Percentiles rank a stretch among this genome's conserved stretches.
phyloP scores from a whole-genome alignment of 257 asterid genomes.

The Ophiorrhiza pumila region DNA sequence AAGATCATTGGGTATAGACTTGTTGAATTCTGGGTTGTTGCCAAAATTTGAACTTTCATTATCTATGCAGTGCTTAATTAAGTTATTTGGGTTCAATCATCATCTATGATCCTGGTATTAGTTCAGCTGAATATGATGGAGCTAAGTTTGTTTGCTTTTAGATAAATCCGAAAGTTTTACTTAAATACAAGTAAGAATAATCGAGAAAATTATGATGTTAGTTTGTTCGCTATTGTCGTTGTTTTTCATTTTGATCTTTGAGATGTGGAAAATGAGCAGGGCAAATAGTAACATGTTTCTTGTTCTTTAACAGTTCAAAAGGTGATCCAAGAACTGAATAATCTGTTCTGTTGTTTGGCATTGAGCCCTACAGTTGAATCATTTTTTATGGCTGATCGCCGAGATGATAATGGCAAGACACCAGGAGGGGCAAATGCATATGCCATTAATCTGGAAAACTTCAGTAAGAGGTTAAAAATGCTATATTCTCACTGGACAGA shows the following conservation, averaged over 20 bases:
- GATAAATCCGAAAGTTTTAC: not conserved
- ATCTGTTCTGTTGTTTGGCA: conserved; percentile 2
- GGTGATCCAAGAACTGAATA: conserved; percentile 5
- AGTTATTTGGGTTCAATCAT: not conserved
- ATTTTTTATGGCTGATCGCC: conserved; percentile 41
- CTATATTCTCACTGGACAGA: conserved; percentile 51
- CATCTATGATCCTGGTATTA: not conserved
- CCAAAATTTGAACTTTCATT: not conserved
- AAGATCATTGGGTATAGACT: not conserved
- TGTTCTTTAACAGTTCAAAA: conserved; percentile 13
- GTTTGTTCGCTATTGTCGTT: not conserved
- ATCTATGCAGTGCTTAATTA: not conserved
- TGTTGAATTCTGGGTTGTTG: not conserved
- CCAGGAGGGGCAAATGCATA: conserved; percentile 32
- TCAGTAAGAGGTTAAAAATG: conserved; percentile 40
- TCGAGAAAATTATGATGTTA: not conserved
- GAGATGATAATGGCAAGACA: conserved; percentile 36
- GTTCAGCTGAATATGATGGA: not conserved
- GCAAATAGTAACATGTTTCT: conserved; percentile 4
- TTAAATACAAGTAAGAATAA: not conserved
- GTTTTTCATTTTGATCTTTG: not conserved
- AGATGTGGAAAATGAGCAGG: not conserved
- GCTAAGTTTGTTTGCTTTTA: not conserved
- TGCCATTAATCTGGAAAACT: conserved; percentile 47
- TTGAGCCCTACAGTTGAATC: conserved; percentile 6